These are phyloP conservation scores for Hericium erinaceus DNA, from an alignment of 768 basidiomycete genomes.

Conservation along the genomic window DNA sequence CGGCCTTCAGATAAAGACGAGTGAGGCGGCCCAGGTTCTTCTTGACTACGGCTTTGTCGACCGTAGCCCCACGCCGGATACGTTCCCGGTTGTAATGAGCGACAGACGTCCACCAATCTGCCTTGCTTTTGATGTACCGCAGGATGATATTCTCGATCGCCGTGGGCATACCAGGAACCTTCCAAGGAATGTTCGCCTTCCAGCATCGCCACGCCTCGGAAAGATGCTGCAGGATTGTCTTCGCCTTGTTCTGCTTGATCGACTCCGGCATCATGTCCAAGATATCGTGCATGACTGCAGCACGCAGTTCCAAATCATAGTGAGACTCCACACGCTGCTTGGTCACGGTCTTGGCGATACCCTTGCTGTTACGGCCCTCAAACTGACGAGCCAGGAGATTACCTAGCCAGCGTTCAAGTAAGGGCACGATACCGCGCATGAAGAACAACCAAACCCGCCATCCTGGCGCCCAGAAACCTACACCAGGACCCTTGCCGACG, in stretches of 20 bases:
- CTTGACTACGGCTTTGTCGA: conserved; percentile 97
- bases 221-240: conserved; percentile 95
- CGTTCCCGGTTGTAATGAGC: conserved; percentile 98
- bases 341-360: conserved; percentile 95
- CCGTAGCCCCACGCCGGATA: conserved; percentile 92
- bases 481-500: conserved; percentile 97
- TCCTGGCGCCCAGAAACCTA: conserved; percentile 99
- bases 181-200: conserved; percentile 98
- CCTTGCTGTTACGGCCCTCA: conserved; percentile 94
- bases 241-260: conserved; percentile 99
- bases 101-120: conserved; percentile 98
- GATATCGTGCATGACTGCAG: conserved; percentile 99
- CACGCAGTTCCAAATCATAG: conserved; percentile 93
- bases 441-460: conserved; percentile 99
- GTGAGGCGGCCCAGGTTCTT: conserved; percentile 98
- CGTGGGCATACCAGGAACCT: conserved; percentile 98
- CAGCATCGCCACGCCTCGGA: conserved; percentile 99
- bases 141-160: conserved; percentile 99
- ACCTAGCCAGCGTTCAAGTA: conserved; percentile 94
- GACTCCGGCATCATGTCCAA: conserved; percentile 99
- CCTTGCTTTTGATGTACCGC: conserved; percentile 98
- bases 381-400: conserved; percentile 97
- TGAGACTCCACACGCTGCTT: conserved; percentile 99
- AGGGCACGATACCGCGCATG: conserved; percentile 96
- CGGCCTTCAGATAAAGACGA: conserved; percentile 95